A percentile compares a stretch with the other conserved stretches of the same genome.
Conservation (phyloP, 2,329 filamentous ascomycete species). For the Kalaharituber pfeilii region DNA sequence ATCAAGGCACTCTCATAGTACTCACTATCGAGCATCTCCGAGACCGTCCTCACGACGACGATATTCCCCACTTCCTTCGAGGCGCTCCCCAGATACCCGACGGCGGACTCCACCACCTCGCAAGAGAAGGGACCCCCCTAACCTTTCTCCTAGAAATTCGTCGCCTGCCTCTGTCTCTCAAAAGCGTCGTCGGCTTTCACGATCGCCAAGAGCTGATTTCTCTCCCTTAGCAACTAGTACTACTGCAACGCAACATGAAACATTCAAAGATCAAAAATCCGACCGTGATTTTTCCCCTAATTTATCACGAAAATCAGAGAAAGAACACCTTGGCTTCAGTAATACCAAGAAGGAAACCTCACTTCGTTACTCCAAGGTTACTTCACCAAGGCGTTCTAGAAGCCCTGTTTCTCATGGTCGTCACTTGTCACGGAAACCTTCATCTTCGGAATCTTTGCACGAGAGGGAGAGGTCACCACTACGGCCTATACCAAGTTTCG, state of each 20-base stretch:
- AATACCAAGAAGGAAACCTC: neutral
- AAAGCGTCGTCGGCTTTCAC: conserved; percentile 8
- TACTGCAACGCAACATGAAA: conserved; percentile 2
- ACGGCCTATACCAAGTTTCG: neutral
- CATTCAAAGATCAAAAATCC: conserved; percentile 7
- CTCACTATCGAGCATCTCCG: conserved; percentile 1
- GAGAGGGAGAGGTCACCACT: neutral
- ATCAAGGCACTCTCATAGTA: conserved; percentile 7
- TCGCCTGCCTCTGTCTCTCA: conserved; percentile 11
- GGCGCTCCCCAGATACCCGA: neutral
- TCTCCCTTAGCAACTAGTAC: conserved; percentile 8
- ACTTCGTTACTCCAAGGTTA: neutral
- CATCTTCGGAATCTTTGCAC: neutral
- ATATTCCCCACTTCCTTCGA: neutral
- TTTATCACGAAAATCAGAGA: neutral
- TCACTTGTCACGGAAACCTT: neutral
- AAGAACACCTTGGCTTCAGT: neutral
- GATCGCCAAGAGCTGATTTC: conserved; percentile 6
- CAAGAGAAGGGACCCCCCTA: neutral
- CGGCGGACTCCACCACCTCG: conserved; percentile 14
- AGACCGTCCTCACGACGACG: conserved; percentile 2
- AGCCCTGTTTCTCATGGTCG: neutral
- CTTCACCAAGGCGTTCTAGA: neutral
- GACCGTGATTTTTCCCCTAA: neutral
- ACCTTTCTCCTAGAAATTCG: neutral